phyloP scores from a whole-genome alignment of 192 early-diverging fungal genomes.

The Mortierella hygrophila region DNA sequence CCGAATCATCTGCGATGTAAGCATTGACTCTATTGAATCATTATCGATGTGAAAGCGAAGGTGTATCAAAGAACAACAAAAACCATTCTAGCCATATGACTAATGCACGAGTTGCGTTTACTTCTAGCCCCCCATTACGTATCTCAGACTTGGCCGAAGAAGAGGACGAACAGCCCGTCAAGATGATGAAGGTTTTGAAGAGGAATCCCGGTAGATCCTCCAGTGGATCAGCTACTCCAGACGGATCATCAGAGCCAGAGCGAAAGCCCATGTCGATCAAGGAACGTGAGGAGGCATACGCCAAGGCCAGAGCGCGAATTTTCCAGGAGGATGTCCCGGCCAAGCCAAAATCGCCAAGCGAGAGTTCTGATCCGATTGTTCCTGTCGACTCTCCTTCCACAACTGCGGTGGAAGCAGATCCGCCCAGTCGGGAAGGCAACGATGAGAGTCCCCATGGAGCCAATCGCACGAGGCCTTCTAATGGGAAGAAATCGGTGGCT shows the following conservation, averaged over 20 bases:
- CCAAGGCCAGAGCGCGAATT: constrained; percentile 77
- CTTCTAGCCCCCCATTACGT: constrained; percentile 53
- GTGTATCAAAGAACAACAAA: not conserved
- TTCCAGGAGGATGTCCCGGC: constrained; percentile 67
- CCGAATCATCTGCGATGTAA: constrained; percentile 68
- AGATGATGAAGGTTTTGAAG: constrained; percentile 64
- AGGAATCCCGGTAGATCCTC: constrained; percentile 40
- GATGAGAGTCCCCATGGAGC: constrained; percentile 16
- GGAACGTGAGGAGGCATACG: constrained; percentile 77
- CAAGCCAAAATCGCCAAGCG: constrained; percentile 34
- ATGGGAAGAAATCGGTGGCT: constrained; percentile 16
- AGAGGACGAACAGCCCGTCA: constrained; percentile 58
- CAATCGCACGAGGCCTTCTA: constrained; percentile 16
- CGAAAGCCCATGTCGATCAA: constrained; percentile 69
- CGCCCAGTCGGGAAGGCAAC: not conserved
- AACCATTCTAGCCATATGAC: not conserved
- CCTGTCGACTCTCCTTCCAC: constrained; percentile 26
- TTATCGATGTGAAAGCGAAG: not conserved
- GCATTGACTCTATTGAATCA: not conserved
- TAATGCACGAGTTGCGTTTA: not conserved
- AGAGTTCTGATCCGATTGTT: constrained; percentile 13
- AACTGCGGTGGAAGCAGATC: not conserved
- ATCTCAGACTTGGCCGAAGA: constrained; percentile 63
- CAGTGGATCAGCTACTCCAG: constrained; percentile 25
- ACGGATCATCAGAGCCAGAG: constrained; percentile 53